These are phyloP conservation scores for Leptodontidium sp. DNA, from an alignment of 2,329 filamentous ascomycete species.

Conservation along the genomic window DNA sequence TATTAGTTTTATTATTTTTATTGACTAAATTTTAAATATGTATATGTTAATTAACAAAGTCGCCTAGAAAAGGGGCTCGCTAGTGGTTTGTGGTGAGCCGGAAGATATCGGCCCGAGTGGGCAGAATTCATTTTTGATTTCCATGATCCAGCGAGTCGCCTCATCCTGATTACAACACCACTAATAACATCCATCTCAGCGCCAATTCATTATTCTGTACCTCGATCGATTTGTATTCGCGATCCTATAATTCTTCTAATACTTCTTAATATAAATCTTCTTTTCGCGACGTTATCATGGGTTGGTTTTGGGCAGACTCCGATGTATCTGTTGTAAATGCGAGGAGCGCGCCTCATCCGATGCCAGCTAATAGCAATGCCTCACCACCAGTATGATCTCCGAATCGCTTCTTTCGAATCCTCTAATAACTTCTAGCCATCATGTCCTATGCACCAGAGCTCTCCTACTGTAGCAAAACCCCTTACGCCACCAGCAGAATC, in stretches of 20 bases:
- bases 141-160: slow-evolving; percentile 16
- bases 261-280: slow-evolving; percentile 2
- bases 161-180: background rate
- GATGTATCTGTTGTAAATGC: slow-evolving; percentile 37
- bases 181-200: background rate
- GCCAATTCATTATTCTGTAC: background rate
- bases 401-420: background rate
- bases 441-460: slow-evolving; percentile 73
- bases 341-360: slow-evolving; percentile 37
- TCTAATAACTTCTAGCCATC: slow-evolving; percentile 57
- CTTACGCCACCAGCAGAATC: slow-evolving; percentile 43
- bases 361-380: slow-evolving; percentile 34
- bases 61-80: slow-evolving; percentile 10
- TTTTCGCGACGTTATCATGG: slow-evolving; percentile 35
- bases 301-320: slow-evolving; percentile 47
- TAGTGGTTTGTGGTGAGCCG: background rate
- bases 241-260: background rate
- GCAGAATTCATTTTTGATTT: slow-evolving; percentile 15
- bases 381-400: slow-evolving; percentile 41
- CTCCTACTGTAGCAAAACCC: slow-evolving; percentile 44
- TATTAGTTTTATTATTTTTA: too few relatives aligned
- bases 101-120: slow-evolving; percentile 6
- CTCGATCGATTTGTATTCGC: background rate
- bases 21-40: too few relatives aligned
- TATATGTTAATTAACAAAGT: slow-evolving; percentile 4